phyloP scores from a whole-genome alignment of 495 filamentous ascomycete species.

The Parachaetomium inaequale region DNA sequence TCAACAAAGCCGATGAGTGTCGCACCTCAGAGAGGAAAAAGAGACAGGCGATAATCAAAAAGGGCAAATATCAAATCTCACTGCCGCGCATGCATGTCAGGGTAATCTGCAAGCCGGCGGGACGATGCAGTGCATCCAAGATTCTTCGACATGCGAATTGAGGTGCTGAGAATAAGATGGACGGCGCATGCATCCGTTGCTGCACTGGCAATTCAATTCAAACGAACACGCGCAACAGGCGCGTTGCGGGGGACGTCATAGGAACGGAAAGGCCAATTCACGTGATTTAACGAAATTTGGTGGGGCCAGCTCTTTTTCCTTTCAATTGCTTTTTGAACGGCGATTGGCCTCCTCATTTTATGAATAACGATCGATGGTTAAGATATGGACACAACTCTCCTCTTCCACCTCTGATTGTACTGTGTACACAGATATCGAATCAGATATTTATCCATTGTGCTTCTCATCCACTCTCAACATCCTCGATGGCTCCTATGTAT shows the following conservation, averaged over 20 bases:
- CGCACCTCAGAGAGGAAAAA: background rate
- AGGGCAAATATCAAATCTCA: background rate
- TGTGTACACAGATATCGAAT: too few relatives aligned
- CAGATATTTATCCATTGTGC: too few relatives aligned
- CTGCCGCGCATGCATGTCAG: background rate
- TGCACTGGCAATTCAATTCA: background rate
- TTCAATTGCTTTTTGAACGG: background rate
- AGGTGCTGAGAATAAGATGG: too few relatives aligned
- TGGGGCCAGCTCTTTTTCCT: background rate
- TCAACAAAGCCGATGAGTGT: background rate
- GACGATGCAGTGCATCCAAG: background rate
- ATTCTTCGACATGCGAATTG: background rate
- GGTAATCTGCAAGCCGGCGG: background rate
- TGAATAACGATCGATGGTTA: too few relatives aligned
- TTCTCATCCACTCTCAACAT: too few relatives aligned
- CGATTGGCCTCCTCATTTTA: too few relatives aligned
- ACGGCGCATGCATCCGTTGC: background rate
- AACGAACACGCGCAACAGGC: conserved; percentile 2
- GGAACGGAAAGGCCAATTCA: background rate
- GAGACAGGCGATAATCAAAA: background rate
- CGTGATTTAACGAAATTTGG: background rate
- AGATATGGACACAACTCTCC: too few relatives aligned
- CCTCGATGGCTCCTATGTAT: background rate
- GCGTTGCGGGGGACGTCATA: background rate
- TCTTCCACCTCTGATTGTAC: too few relatives aligned